Evolutionary conservation across 805 yeast species (phyloP).

Genomic region (Pachysolen tannophilus): DNA sequence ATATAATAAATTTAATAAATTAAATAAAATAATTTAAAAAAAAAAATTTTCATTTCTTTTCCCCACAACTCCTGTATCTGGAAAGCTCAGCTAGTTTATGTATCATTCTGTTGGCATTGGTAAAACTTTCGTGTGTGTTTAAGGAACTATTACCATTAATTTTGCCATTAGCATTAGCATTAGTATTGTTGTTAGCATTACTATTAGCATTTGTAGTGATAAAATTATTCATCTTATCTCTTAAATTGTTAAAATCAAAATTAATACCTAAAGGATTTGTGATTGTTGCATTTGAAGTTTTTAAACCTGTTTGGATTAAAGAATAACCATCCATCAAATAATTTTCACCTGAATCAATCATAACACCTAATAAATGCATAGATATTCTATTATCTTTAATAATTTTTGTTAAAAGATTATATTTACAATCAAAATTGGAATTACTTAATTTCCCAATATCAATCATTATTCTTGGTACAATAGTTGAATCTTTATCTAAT

Average conservation of each 20-base stretch:
- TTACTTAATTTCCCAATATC: slow-evolving; percentile 22
- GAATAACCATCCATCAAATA: slow-evolving; percentile 17
- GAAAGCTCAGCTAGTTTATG: slow-evolving; percentile 4
- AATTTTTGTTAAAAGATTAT: slow-evolving; percentile 12
- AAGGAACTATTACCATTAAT: too few relatives aligned
- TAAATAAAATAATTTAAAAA: too few relatives aligned
- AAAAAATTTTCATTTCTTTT: too few relatives aligned
- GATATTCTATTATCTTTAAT: slow-evolving; percentile 12
- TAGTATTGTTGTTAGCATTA: background rate
- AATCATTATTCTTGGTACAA: slow-evolving; percentile 13
- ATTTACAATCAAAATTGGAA: slow-evolving; percentile 10
- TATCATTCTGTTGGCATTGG: slow-evolving; percentile 4
- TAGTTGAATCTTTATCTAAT: slow-evolving; percentile 9
- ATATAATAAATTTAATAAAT: too few relatives aligned
- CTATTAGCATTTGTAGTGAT: slow-evolving; percentile 15
- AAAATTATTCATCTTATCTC: slow-evolving; percentile 17
- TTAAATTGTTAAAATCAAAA: slow-evolving; percentile 16
- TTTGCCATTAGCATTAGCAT: too few relatives aligned
- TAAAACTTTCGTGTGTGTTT: slow-evolving; percentile 1
- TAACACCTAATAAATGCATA: slow-evolving; percentile 25
- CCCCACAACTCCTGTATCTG: background rate
- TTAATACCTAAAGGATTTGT: slow-evolving; percentile 8
- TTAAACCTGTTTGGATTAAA: slow-evolving; percentile 13
- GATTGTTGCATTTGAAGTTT: slow-evolving; percentile 9
- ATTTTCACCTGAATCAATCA: slow-evolving; percentile 32